Evolutionary conservation across 2,329 filamentous ascomycete species (phyloP), one percentile per base, ranked within the genome.

Genomic region (Epicoccum sorghinum): DNA sequence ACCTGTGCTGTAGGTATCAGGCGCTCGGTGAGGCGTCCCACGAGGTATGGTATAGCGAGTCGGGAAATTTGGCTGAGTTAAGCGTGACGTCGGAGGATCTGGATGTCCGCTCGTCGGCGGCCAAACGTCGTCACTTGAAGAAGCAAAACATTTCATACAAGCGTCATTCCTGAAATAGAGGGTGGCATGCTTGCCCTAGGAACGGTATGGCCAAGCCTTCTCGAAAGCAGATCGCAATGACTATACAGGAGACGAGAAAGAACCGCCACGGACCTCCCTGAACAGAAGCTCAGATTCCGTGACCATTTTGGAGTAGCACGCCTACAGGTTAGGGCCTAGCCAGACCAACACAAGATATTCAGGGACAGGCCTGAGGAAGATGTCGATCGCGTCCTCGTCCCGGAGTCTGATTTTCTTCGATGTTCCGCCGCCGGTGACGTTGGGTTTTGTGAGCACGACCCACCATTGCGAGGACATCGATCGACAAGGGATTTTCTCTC

Each of bases 371-470:
- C 38, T 50, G 38, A 18, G 41, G 29, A 42, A 40, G 44, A 29
- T 49, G 52, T 35, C 54, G 64, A 70, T 71, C 65, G 57, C 63
- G 63, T 69, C 67, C 51, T 54, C 59, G 58, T 48, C 32, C 54
- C 45, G 42, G 59, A 51, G 51, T 53, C 57, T 54, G 57, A 53
- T 58, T 41, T 44, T 41, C 56, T 47, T 50, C 43, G 51, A 51
- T 47, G 35, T 52, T 39, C 50, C 44, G 48, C 48, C 53, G 32
- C 56, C 52, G n/a, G 64, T 72, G 69, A 72, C 69, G 69, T 57
- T 62, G 42, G 52, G 46, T 62, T 69, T 65, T 12, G 58, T 61
- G 52, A 23, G 52, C 41, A 38, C 36, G 52, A 12, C 40, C 51
- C 51, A 55, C 46, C 25, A 12, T 27, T 12, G 58, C 45, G 39